Base-by-base conservation (phyloP, 495 filamentous ascomycete species). In the Pyrenopolyporus hunteri region DNA sequence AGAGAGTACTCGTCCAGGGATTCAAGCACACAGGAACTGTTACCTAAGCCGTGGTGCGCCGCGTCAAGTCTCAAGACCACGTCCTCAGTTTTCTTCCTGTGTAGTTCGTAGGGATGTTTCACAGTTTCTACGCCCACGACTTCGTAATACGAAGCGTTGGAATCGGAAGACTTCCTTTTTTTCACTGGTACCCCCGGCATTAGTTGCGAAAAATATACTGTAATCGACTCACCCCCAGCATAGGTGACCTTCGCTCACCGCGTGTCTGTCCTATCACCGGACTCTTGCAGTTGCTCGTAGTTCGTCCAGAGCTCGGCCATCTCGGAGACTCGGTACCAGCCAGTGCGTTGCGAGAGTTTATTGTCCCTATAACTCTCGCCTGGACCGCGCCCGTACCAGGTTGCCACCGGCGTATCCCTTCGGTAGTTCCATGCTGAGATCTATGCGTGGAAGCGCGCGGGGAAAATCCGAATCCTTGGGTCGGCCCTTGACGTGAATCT, bases 241-340 rank as follows among this genome's bases (percentile, higher is more conserved):
- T 79, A 66, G 3, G 63, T 63, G 9, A 83, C 67, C 29, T 70
- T 48, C 17, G 86, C 67, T 82, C 83, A 87, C 13, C 78, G 62
- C 2, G 80, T 83, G 14, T 82, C 84, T 35, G 80, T 83, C n/a
- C 84, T 72, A 53, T 88, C 88, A 28, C 83, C 80, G 42, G 76
- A 80, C 55, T 89, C 86, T 53, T 88, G 86, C 0, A 85, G 86
- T 25, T 81, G 80, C 33, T 89, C 86, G 63, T 87, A 88, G 2
- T 76, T 70, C 1, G 80, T 80, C 49, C 80, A 79, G 35, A 88
- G 76, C 3, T 80, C 72, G 8, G 72, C 71, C 2, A 83, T 70
- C 6, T 40, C 6, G 17, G 59, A 53, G 2, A 70, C 72, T 4
- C 66, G 59, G 71, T 81, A 87, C 7, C 80, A 62, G 4, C 84